Percentiles rank a stretch among this genome's conserved stretches.
phyloP scores from a whole-genome alignment of 768 basidiomycete species.

The Leccinum subtestaceum region DNA sequence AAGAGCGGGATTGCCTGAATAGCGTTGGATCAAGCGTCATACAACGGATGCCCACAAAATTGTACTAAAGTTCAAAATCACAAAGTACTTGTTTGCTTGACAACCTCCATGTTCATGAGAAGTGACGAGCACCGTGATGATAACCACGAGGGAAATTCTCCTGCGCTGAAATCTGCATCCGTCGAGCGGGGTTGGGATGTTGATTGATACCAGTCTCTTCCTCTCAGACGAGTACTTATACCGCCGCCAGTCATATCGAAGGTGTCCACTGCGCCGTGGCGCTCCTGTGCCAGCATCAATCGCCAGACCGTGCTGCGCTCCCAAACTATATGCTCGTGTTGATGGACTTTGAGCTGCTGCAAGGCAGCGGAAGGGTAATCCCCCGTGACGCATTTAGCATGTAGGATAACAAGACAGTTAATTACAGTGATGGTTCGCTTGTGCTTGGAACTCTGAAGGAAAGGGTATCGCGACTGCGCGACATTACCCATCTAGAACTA shows the following conservation, averaged over 20 bases:
- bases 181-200: constrained; percentile 65
- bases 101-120: constrained; percentile 50
- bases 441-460: constrained; percentile 60
- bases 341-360: constrained; percentile 80
- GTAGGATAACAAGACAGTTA: constrained; percentile 61
- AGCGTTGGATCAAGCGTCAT: no score
- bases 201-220: constrained; percentile 32
- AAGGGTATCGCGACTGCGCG: constrained; percentile 44
- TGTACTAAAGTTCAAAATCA: constrained; percentile 85
- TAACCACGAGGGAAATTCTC: constrained; percentile 54
- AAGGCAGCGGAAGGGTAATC: constrained; percentile 70
- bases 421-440: constrained; percentile 53
- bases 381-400: constrained; percentile 80
- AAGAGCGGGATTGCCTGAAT: no score
- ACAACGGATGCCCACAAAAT: constrained; percentile 86
- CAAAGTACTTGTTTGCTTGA: constrained; percentile 87
- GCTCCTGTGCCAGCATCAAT: constrained; percentile 86
- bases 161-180: constrained; percentile 61
- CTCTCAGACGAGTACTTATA: constrained; percentile 39
- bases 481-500: constrained; percentile 42
- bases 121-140: constrained; percentile 56
- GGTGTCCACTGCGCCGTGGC: constrained; percentile 48
- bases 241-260: constrained; percentile 38
- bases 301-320: constrained; percentile 96
- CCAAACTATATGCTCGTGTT: constrained; percentile 90